A percentile compares a stretch with the other conserved stretches of the same genome.
Conservation (phyloP, 768 basidiomycete species). For the Tricholoma sp. region DNA sequence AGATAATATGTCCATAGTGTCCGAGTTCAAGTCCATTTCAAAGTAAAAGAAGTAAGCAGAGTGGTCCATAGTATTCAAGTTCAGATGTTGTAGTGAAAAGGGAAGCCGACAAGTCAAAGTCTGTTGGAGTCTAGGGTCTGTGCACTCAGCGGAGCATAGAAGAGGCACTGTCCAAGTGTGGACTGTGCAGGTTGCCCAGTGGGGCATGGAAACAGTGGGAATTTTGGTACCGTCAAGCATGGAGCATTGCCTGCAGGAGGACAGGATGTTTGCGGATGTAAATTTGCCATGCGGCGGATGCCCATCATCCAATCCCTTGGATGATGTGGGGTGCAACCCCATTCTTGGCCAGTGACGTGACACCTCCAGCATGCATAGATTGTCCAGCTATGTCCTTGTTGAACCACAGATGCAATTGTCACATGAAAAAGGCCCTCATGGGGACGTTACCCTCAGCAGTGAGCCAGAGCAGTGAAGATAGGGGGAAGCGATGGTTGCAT, state of each 20-base stretch:
- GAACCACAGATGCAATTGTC: no score
- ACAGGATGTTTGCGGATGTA: conserved; percentile 1
- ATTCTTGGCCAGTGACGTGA: not conserved
- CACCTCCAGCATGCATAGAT: not conserved
- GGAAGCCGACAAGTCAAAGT: no score
- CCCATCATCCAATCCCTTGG: not conserved
- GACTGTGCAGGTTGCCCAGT: not conserved
- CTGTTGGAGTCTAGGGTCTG: no score
- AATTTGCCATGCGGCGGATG: not conserved
- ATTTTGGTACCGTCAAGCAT: not conserved
- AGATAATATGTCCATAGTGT: no score
- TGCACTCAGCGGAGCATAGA: not conserved
- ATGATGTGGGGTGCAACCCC: not conserved
- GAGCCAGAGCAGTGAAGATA: no score
- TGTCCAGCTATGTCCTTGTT: not conserved
- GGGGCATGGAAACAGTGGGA: no score
- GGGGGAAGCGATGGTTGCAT: no score
- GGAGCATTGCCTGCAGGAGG: not conserved
- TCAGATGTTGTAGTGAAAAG: not conserved
- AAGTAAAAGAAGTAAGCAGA: no score
- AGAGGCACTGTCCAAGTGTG: not conserved
- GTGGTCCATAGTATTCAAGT: no score
- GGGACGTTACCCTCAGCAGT: no score
- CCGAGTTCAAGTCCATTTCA: no score
- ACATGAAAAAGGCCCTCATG: no score